Evolutionary conservation across 257 asterid genomes (phyloP).

Genomic region (Coffea eugenioides): DNA sequence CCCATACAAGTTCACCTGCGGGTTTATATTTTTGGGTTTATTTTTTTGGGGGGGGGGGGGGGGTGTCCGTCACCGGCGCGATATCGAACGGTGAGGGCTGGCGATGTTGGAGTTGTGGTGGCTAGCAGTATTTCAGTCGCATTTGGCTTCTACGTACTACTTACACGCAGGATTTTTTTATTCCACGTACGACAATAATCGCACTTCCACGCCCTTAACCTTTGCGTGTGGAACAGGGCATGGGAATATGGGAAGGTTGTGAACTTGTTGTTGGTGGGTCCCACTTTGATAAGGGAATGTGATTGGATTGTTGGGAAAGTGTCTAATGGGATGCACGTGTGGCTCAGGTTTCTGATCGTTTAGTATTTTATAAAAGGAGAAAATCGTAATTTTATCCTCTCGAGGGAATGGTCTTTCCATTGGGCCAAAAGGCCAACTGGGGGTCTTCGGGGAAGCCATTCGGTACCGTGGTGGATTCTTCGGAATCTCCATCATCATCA

Average conservation of each 20-base stretch:
- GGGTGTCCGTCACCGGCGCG: constrained; percentile 47
- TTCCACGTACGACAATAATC: not conserved
- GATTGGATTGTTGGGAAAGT: constrained; percentile 17
- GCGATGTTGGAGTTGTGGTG: constrained; percentile 6
- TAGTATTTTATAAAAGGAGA: not conserved
- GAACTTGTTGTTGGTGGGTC: constrained; percentile 24
- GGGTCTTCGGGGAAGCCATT: not conserved
- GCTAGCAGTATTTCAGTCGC: constrained; percentile 21
- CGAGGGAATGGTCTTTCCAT: not conserved
- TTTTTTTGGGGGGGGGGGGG: too few relatives aligned
- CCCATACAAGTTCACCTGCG: constrained; percentile 16
- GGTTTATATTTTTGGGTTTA: constrained; percentile 8
- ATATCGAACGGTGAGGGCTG: constrained; percentile 34
- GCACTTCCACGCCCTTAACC: constrained; percentile 16
- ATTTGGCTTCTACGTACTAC: constrained; percentile 27
- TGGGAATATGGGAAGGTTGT: constrained; percentile 12
- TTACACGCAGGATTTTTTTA: constrained; percentile 4
- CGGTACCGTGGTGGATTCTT: not conserved
- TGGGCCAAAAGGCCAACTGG: not conserved
- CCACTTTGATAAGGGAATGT: constrained; percentile 1
- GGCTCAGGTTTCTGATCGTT: not conserved
- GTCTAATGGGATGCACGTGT: constrained; percentile 29
- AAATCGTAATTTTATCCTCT: not conserved
- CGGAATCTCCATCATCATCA: not conserved
- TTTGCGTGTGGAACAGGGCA: not conserved